Base-by-base conservation (phyloP, 2,329 filamentous ascomycete species). In the Onygena corvina region DNA sequence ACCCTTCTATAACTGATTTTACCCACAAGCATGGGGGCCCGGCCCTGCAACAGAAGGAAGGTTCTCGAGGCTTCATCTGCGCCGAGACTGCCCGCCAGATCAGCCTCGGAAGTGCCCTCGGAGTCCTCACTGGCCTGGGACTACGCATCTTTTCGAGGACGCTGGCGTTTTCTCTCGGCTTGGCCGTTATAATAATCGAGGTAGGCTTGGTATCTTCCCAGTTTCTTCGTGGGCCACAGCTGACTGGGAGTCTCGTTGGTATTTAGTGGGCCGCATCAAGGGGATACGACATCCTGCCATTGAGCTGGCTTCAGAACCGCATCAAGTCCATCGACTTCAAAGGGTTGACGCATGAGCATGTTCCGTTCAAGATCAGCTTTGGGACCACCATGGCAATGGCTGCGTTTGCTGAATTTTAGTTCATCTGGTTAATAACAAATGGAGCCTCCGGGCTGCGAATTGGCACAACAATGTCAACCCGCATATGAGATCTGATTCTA, bases 361-460 rank as follows among this genome's bases (percentile, higher is more conserved):
- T 66, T 34, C 67, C 68, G 1, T 70, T 72, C 54, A 72, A 72
- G 60, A 58, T 68, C 20, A 72, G 65, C 49, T 72, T 72, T 53
- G 70, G 69, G 7, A 56, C 59, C 1, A 67, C 67, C 47, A 68
- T 72, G 65, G 65, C 66, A 14, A 56, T 71, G 47, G 65, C 69
- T 36, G 70, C 69, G 1, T 71, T 72, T 64, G 68, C 64, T 50
- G 63, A 67, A 54, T 67, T 70, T 48, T 67, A 59, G 52, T n/a
- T n/a, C n/a, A n/a, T n/a, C n/a, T n/a, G n/a, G n/a, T n/a, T n/a
- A n/a, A n/a, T n/a, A n/a, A n/a, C n/a, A n/a, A n/a, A n/a, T n/a
- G n/a, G n/a, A n/a, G n/a, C n/a, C n/a, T n/a, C n/a, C n/a, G n/a
- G n/a, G n/a, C n/a, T n/a, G n/a, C n/a, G n/a, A n/a, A n/a, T n/a